These are phyloP conservation scores for Ophiostoma tasmaniense DNA, from an alignment of 2,329 filamentous ascomycete species.

Conservation along the genomic window DNA sequence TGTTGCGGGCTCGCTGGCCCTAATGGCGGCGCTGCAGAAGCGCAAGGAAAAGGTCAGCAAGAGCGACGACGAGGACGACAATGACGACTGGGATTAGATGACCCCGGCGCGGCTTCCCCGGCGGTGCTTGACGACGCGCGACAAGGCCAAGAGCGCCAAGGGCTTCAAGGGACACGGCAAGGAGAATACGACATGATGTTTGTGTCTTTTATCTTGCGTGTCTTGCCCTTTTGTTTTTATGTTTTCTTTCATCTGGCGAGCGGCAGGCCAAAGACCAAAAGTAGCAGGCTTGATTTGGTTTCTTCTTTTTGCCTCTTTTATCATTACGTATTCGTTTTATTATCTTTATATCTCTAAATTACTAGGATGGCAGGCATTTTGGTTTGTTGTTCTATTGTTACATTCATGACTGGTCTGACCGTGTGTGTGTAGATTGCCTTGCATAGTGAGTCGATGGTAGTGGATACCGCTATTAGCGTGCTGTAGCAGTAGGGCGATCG, in stretches of 20 bases:
- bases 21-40: conserved; percentile 69
- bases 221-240: neutral
- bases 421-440: neutral
- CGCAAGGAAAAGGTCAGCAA: conserved; percentile 90
- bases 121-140: conserved; percentile 7
- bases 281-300: neutral
- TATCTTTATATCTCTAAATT: neutral
- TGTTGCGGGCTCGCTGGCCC: conserved; percentile 70
- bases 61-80: conserved; percentile 38
- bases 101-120: neutral
- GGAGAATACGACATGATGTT: neutral
- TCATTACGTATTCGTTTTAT: neutral
- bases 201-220: neutral
- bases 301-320: neutral
- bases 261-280: neutral
- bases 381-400: neutral
- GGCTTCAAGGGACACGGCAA: neutral
- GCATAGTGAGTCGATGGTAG: neutral
- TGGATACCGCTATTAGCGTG: neutral
- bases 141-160: neutral
- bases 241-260: neutral
- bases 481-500: neutral
- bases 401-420: neutral
- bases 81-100: conserved; percentile 20
- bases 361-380: neutral